Evolutionary conservation across 805 yeast species (phyloP).

Genomic region (Cyberlindnera samutprakarnensis): DNA sequence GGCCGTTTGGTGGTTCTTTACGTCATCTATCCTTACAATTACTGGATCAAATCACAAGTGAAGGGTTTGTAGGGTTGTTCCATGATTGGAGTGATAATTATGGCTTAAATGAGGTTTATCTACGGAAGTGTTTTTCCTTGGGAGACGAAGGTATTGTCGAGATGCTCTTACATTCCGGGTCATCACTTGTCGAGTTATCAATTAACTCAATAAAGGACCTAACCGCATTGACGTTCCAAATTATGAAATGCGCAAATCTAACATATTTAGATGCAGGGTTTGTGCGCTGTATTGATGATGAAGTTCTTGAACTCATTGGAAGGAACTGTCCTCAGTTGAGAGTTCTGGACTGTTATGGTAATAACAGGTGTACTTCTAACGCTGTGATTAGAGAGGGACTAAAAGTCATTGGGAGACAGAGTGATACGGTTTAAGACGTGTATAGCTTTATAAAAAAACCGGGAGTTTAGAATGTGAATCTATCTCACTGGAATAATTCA

Average conservation of each 20-base stretch:
- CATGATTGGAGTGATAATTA: slow-evolving; percentile 43
- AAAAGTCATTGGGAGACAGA: slow-evolving; percentile 67
- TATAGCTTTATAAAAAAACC: not conserved
- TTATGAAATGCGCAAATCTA: slow-evolving; percentile 48
- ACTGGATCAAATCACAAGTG: slow-evolving; percentile 62
- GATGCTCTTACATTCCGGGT: slow-evolving; percentile 52
- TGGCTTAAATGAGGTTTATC: slow-evolving; percentile 52
- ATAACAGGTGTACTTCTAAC: slow-evolving; percentile 54
- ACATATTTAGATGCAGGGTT: slow-evolving; percentile 73
- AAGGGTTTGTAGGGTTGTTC: slow-evolving; percentile 55
- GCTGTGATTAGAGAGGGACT: slow-evolving; percentile 48
- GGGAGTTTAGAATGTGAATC: no score
- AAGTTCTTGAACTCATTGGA: slow-evolving; percentile 48
- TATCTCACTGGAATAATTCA: slow-evolving; percentile 14
- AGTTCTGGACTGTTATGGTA: slow-evolving; percentile 75
- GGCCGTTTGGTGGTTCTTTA: slow-evolving; percentile 49
- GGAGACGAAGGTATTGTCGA: slow-evolving; percentile 57
- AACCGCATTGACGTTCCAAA: slow-evolving; percentile 41
- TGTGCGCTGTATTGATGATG: slow-evolving; percentile 69
- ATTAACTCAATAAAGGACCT: slow-evolving; percentile 66
- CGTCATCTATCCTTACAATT: slow-evolving; percentile 50
- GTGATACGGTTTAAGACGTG: slow-evolving; percentile 41
- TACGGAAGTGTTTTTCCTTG: slow-evolving; percentile 60
- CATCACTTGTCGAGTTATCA: slow-evolving; percentile 60
- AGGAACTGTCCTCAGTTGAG: slow-evolving; percentile 53